A percentile compares a stretch with the other conserved stretches of the same genome.
These are phyloP conservation scores for Meyerozyma athensensis DNA, from an alignment of 1,139 yeast species.

Conservation along the genomic window DNA sequence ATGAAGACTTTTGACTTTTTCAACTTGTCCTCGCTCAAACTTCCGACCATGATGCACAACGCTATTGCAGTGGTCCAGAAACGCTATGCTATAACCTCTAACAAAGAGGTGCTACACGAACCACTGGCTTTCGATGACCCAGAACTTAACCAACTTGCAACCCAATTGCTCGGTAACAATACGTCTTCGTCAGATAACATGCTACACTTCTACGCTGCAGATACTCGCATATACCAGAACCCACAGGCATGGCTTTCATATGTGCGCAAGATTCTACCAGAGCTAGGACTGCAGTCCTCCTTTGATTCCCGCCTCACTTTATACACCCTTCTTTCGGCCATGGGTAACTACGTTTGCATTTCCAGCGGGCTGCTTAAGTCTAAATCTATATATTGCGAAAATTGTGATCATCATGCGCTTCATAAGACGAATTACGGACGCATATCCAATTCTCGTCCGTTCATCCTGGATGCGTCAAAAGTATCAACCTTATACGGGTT, in stretches of 20 bases:
- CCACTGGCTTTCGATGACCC: conserved; percentile 16
- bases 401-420: conserved; percentile 33
- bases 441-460: conserved; percentile 21
- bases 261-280: conserved; percentile 10
- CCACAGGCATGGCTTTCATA: conserved; percentile 21
- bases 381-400: conserved; percentile 28
- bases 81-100: conserved; percentile 9
- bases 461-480: conserved; percentile 18
- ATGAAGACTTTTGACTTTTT: conserved; percentile 6
- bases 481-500: conserved; percentile 22
- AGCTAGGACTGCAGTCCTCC: conserved; percentile 6
- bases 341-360: conserved; percentile 44
- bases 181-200: background rate
- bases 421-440: conserved; percentile 19
- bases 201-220: background rate
- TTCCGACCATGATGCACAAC: background rate
- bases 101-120: conserved; percentile 6
- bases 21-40: background rate
- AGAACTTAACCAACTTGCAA: conserved; percentile 14
- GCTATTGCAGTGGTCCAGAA: background rate
- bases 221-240: conserved; percentile 4
- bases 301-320: conserved; percentile 13
- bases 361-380: conserved; percentile 28
- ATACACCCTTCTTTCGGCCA: conserved; percentile 31
- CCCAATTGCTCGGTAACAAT: conserved; percentile 6